Evolutionary conservation across 2,329 filamentous ascomycete species (phyloP).

Genomic region (Fusarium succisae): DNA sequence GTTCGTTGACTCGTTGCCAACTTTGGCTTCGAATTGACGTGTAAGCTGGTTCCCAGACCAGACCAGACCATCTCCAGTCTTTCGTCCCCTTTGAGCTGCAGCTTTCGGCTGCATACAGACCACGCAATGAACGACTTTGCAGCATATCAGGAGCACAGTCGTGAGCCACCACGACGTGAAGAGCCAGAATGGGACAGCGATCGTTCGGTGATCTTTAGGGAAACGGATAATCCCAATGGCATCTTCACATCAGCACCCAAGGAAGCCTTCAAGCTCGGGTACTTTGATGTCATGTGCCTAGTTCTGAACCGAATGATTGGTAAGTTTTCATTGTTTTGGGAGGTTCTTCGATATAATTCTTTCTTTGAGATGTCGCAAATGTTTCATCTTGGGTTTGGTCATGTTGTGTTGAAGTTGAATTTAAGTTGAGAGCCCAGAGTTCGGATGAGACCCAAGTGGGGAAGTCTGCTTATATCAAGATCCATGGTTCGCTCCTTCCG

Average conservation of each 20-base stretch:
- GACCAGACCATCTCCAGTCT: not conserved
- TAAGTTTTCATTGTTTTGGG: conserved; percentile 26
- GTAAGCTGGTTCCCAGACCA: not conserved
- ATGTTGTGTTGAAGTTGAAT: conserved; percentile 35
- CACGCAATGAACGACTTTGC: conserved; percentile 44
- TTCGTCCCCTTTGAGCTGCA: not conserved
- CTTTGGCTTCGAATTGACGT: not conserved
- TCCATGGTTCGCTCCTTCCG: conserved; percentile 19
- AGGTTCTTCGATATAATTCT: not conserved
- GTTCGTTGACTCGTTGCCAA: conserved; percentile 6
- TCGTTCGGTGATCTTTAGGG: conserved; percentile 12
- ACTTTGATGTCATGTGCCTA: conserved; percentile 49
- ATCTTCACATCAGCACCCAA: conserved; percentile 48
- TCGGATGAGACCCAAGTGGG: conserved; percentile 35
- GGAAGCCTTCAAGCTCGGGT: conserved; percentile 48
- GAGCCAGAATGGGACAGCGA: conserved; percentile 32
- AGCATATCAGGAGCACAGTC: conserved; percentile 20
- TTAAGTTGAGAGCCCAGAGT: conserved; percentile 23
- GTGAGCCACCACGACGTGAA: conserved; percentile 5
- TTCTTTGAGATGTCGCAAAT: not conserved
- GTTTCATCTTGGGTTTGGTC: not conserved
- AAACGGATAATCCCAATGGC: conserved; percentile 36
- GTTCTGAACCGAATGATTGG: conserved; percentile 52
- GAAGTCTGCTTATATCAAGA: conserved; percentile 15
- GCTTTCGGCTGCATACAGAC: not conserved